Percentiles rank a stretch among this genome's conserved stretches.
These are phyloP conservation scores for Echites panduratus DNA, from an alignment of 257 asterid species.

Conservation along the genomic window DNA sequence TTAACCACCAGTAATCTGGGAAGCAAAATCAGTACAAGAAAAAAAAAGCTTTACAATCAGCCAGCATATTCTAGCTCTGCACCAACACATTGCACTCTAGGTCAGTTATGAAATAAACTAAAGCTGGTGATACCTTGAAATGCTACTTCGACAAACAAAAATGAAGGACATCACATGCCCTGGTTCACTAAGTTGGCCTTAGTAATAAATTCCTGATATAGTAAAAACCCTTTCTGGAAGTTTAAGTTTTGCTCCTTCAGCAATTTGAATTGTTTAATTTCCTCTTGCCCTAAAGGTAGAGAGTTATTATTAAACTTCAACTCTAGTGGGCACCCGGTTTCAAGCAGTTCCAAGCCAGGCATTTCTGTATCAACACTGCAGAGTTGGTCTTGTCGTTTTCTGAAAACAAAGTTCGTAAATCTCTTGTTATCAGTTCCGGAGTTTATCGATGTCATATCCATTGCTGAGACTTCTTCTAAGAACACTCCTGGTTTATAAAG, in stretches of 20 bases:
- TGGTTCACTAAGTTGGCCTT: slow-evolving; percentile 2
- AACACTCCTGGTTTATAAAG: slow-evolving; percentile 40
- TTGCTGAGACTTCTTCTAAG: slow-evolving; percentile 18
- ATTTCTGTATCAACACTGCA: slow-evolving; percentile 25
- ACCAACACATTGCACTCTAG: neutral
- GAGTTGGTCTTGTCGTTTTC: slow-evolving; percentile 29
- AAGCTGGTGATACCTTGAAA: neutral
- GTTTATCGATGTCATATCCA: slow-evolving; percentile 6
- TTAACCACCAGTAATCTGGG: neutral
- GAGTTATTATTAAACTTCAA: slow-evolving; percentile 34
- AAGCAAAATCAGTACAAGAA: neutral
- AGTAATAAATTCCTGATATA: slow-evolving; percentile 42
- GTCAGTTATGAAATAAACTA: neutral
- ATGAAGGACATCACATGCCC: neutral
- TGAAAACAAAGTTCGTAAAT: slow-evolving; percentile 37
- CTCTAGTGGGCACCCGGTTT: slow-evolving; percentile 52
- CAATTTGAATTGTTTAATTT: slow-evolving; percentile 32
- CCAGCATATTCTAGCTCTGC: neutral
- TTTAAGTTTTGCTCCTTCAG: slow-evolving; percentile 44
- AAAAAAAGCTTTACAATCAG: neutral
- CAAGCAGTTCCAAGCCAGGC: slow-evolving; percentile 43
- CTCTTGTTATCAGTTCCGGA: slow-evolving; percentile 21
- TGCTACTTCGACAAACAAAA: neutral
- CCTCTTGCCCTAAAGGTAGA: slow-evolving; percentile 31
- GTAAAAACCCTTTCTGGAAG: slow-evolving; percentile 36